Percentiles rank a stretch among this genome's conserved stretches.
Evolutionary conservation across 106 monocot species (phyloP).

Genomic region (Dioscorea dumetorum): DNA sequence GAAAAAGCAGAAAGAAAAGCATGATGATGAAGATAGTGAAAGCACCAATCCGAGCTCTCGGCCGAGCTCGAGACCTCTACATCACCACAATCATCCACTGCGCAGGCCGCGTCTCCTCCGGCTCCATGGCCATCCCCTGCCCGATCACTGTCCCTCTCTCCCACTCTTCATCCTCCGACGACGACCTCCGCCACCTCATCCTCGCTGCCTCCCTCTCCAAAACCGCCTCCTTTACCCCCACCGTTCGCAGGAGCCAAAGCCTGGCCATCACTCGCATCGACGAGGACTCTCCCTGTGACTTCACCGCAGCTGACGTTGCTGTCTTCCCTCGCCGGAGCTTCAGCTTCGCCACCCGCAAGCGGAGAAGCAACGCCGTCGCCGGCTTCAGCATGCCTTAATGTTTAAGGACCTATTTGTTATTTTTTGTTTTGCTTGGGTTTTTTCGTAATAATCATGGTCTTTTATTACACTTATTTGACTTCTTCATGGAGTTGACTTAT

Average conservation of each 20-base stretch:
- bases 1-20: not conserved
- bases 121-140: too few relatives aligned
- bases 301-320: not conserved
- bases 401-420: too few relatives aligned
- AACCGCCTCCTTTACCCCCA: too few relatives aligned
- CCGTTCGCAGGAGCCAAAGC: slow-evolving; percentile 2
- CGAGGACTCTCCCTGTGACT: slow-evolving; percentile 4
- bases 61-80: slow-evolving; percentile 7
- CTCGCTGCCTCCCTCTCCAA: slow-evolving; percentile 2
- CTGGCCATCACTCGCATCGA: slow-evolving; percentile 1
- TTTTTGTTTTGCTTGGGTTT: too few relatives aligned
- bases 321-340: not conserved
- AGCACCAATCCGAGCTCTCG: not conserved
- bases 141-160: not conserved
- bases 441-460: too few relatives aligned
- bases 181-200: slow-evolving; percentile 2
- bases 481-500: too few relatives aligned
- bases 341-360: not conserved
- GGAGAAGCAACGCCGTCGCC: too few relatives aligned
- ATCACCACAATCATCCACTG: slow-evolving; percentile 1
- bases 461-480: too few relatives aligned
- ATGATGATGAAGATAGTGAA: not conserved
- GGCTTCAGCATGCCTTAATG: too few relatives aligned
- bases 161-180: not conserved
- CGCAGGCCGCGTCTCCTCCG: not conserved